Conservation (phyloP, 768 basidiomycete species). For the Collybiopsis confluens region DNA sequence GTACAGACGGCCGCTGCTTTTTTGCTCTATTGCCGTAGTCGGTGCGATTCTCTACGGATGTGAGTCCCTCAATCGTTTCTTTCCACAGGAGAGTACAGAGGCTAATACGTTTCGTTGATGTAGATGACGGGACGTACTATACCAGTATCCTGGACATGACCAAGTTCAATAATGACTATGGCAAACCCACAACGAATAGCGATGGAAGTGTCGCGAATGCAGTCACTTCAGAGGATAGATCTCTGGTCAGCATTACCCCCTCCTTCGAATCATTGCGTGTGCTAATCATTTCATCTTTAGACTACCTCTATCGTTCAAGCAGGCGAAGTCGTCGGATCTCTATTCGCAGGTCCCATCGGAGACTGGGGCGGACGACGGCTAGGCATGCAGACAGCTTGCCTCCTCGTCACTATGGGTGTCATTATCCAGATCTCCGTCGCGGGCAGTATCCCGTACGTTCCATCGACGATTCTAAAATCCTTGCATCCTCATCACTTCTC, state of each 20-base stretch:
- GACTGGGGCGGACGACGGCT: slow-evolving; percentile 2
- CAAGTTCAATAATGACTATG: slow-evolving; percentile 1
- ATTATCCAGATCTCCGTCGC: neutral
- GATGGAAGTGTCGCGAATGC: neutral
- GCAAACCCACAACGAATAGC: neutral
- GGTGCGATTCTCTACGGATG: slow-evolving; percentile 10
- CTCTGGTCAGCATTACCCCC: neutral
- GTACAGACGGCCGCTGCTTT: neutral
- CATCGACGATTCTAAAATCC: neutral
- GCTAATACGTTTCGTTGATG: neutral
- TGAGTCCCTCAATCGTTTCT: neutral
- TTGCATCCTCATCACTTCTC: neutral
- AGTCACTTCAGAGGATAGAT: neutral
- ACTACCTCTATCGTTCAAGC: slow-evolving; percentile 9
- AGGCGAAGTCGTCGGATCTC: slow-evolving; percentile 8
- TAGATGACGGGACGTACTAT: slow-evolving; percentile 4
- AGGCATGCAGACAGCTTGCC: neutral
- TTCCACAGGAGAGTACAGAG: neutral
- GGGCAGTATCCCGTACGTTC: slow-evolving; percentile 4
- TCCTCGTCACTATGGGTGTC: slow-evolving; percentile 6
- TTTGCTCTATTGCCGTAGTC: slow-evolving; percentile 6
- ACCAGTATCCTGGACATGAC: slow-evolving; percentile 8
- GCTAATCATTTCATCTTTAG: neutral
- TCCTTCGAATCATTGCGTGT: neutral
- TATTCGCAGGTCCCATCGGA: slow-evolving; percentile 5